Evolutionary conservation across 1,284 basidiomycete genomes (phyloP), one percentile per base, ranked within the genome.

Genomic region (Leccinum pallidistipes): DNA sequence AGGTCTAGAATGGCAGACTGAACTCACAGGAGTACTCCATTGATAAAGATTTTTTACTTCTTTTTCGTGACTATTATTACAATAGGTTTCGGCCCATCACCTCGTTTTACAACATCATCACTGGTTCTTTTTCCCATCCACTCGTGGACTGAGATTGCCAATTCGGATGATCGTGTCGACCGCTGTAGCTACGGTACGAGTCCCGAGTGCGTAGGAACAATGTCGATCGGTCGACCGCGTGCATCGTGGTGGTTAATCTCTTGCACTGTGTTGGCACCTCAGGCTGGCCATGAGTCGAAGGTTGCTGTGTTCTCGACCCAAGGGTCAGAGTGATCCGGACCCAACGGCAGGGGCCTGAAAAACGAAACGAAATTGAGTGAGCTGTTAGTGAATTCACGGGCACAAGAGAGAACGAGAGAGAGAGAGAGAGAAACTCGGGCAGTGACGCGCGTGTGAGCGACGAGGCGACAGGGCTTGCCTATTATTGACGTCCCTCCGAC

Each of bases 391-490:
- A 45, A 21, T 21, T 45, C 7, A 45, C 43, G 43, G 43, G 18
- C 11, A 45, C 43, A 3, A 45, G 43, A 45, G 43, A 18, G 40
- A 43, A 1, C 11, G n/a, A 43, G n/a, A 43, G n/a, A 45, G 11
- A 16, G 40, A 38, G 7, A 43, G 43, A 11, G 43, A 18, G 6
- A 45, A n/a, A 18, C 43, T 45, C 43, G 43, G 43, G 12, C 18
- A 50, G 29, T 27, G 27, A 5, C 4, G 27, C 27, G 68, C 71
- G 69, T 70, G 69, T 70, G 66, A 71, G 66, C 69, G 71, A 72
- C 61, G 71, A 70, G 69, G 69, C 62, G 61, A 56, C 55, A 45
- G 34, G 31, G 32, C 34, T 27, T 36, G 21, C 54, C 50, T 16
- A 24, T 27, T 27, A 29, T 50, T 31, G 47, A 43, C 59, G 53